A percentile compares a stretch with the other conserved stretches of the same genome.
Conservation (phyloP, 2,329 filamentous ascomycete species). For the Botrytis cinerea region DNA sequence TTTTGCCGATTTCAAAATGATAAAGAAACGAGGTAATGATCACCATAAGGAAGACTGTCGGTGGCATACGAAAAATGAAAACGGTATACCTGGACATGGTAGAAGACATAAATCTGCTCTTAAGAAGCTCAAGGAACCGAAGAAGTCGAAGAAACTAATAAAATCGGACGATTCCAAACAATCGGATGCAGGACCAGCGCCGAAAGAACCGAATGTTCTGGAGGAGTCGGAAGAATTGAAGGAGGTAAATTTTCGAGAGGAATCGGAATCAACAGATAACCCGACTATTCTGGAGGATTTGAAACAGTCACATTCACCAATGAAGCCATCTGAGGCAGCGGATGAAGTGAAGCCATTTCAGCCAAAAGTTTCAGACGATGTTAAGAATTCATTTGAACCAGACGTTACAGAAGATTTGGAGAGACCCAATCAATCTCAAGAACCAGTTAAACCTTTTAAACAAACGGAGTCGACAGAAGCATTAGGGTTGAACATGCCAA, state of each 20-base stretch:
- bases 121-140: neutral
- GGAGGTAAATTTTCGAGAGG: neutral
- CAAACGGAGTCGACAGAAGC: neutral
- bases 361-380: neutral
- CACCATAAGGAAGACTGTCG: neutral
- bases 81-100: conserved; percentile 1
- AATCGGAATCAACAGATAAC: neutral
- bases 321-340: neutral
- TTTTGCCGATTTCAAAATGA: neutral
- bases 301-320: neutral
- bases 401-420: neutral
- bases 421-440: no score
- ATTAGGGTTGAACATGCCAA: neutral
- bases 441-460: neutral
- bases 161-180: neutral
- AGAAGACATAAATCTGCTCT: neutral
- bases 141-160: neutral
- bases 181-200: neutral
- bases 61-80: conserved; percentile 1
- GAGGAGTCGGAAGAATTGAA: neutral
- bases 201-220: neutral
- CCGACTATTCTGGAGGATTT: neutral
- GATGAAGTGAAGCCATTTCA: neutral
- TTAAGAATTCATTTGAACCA: neutral
- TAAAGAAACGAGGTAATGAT: neutral